These are phyloP conservation scores for Clausena lansium DNA, from an alignment of 345 rosid species.

Conservation along the genomic window DNA sequence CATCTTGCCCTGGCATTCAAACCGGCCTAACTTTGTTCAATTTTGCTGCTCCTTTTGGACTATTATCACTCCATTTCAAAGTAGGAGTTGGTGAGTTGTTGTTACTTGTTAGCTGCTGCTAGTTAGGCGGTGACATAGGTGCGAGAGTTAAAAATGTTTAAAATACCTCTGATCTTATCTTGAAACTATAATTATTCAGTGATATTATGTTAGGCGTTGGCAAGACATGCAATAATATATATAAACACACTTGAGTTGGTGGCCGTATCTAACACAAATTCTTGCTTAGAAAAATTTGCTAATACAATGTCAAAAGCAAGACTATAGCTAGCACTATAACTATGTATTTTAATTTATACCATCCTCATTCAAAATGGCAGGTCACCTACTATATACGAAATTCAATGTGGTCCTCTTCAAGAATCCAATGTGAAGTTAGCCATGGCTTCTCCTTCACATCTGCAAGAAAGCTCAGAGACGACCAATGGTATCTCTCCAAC, in stretches of 20 bases:
- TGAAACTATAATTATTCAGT: too few species aligned
- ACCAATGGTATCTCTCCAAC: not conserved
- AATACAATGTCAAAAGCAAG: conserved; percentile 2
- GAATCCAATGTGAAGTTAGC: conserved; percentile 13
- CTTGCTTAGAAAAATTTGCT: not conserved
- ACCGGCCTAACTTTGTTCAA: not conserved
- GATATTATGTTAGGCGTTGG: not conserved
- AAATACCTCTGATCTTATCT: too few species aligned
- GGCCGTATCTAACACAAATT: not conserved
- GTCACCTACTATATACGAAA: conserved; percentile 8
- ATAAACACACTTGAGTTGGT: conserved; percentile 6
- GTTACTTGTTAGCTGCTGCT: not conserved
- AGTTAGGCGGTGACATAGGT: not conserved
- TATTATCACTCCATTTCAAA: not conserved
- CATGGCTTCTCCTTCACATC: not conserved
- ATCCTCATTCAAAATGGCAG: conserved; percentile 1
- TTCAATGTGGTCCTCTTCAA: not conserved
- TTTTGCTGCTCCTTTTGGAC: not conserved
- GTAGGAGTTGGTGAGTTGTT: not conserved
- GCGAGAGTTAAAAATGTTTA: not conserved
- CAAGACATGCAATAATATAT: not conserved
- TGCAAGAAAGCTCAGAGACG: not conserved
- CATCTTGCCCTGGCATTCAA: conserved; percentile 6
- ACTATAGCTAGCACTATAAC: not conserved
- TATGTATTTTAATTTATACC: not conserved